These are phyloP conservation scores for Cyclostephanos invisitatus DNA, from an alignment of 108 stramenopile species.

Conservation along the genomic window DNA sequence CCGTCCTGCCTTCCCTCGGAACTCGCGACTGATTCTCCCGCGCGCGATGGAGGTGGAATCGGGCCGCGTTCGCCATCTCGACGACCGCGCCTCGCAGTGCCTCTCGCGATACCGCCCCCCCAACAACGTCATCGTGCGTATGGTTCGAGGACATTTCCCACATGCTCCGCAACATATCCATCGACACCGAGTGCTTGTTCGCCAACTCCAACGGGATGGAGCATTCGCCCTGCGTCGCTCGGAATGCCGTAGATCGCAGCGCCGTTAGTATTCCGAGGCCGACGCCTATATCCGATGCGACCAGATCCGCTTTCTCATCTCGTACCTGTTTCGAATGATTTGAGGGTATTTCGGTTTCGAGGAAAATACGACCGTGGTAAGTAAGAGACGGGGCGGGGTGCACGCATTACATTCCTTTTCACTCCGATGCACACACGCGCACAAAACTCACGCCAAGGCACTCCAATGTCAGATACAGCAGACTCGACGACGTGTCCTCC, in stretches of 20 bases:
- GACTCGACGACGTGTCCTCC: slow-evolving; percentile 67
- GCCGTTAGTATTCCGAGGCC: slow-evolving; percentile 74
- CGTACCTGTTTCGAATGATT: slow-evolving; percentile 39
- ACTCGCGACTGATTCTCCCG: slow-evolving; percentile 59
- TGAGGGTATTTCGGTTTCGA: not conserved
- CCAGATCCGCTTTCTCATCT: slow-evolving; percentile 68
- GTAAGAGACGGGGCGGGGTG: not conserved
- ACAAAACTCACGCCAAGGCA: slow-evolving; percentile 34
- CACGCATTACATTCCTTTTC: not conserved
- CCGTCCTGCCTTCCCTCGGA: slow-evolving; percentile 54
- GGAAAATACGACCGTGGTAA: not conserved
- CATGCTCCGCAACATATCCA: slow-evolving; percentile 33
- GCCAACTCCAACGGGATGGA: slow-evolving; percentile 57
- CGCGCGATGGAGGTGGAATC: slow-evolving; percentile 62
- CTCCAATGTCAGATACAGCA: slow-evolving; percentile 76
- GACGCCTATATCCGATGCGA: slow-evolving; percentile 74
- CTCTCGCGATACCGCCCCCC: slow-evolving; percentile 14
- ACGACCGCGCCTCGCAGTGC: slow-evolving; percentile 51
- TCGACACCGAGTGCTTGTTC: slow-evolving; percentile 32
- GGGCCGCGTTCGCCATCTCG: slow-evolving; percentile 59
- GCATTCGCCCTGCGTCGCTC: slow-evolving; percentile 64
- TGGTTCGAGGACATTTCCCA: slow-evolving; percentile 14
- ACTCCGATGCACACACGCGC: not conserved
- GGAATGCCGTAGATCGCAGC: slow-evolving; percentile 61
- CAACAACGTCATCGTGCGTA: slow-evolving; percentile 5